A percentile compares a stretch with the other conserved stretches of the same genome.
These are phyloP conservation scores for Microdochium bolleyi DNA, from an alignment of 2,329 filamentous ascomycete species.

Conservation along the genomic window DNA sequence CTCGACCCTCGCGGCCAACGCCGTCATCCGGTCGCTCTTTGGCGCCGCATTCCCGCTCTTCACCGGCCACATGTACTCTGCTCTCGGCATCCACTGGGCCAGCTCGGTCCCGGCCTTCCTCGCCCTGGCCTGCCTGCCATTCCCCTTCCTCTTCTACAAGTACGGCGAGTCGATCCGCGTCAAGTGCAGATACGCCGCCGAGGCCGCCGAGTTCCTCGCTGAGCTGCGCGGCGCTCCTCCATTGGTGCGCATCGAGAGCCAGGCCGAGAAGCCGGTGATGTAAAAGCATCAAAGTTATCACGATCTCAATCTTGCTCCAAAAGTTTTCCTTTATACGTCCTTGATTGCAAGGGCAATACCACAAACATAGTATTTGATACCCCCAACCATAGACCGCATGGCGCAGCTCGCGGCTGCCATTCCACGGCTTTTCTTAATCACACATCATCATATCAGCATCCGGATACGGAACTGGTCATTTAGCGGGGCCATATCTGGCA, in stretches of 20 bases:
- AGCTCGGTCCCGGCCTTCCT: conserved; percentile 67
- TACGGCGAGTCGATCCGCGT: conserved; percentile 58
- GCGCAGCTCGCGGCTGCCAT: neutral
- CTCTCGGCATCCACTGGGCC: conserved; percentile 69
- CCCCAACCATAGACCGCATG: neutral
- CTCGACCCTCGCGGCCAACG: conserved; percentile 63
- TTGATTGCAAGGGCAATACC: neutral
- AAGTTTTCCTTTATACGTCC: neutral
- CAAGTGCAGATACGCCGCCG: conserved; percentile 61
- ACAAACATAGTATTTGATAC: neutral
- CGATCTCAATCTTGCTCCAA: neutral
- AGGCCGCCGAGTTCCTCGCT: conserved; percentile 54
- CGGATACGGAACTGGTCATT: neutral
- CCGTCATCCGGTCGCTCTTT: conserved; percentile 51
- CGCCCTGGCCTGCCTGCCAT: conserved; percentile 61
- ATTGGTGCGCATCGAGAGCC: neutral
- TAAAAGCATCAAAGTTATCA: neutral
- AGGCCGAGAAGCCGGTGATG: neutral
- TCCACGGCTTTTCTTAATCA: neutral
- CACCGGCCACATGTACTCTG: conserved; percentile 43
- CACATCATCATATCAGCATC: neutral
- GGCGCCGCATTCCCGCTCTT: conserved; percentile 56
- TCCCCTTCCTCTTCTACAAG: conserved; percentile 69
- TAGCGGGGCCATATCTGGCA: neutral
- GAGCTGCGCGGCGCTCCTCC: conserved; percentile 24